Evolutionary conservation across 1,284 basidiomycete species (phyloP).

Genomic region (Tylopilus sp.): DNA sequence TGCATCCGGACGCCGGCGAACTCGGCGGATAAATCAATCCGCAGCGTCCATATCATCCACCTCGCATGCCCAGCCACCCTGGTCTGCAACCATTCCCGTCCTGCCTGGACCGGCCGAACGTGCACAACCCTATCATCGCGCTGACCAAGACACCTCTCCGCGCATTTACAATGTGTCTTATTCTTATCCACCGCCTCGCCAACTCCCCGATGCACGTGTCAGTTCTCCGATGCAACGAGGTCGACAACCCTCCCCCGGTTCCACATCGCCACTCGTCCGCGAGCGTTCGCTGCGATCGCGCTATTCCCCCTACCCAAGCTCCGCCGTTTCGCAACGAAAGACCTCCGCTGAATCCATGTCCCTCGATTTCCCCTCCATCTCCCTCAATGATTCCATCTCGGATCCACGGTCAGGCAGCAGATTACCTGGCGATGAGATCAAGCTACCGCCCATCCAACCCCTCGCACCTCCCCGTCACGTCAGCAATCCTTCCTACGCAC

Average conservation of each 20-base stretch:
- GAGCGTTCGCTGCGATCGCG: constrained; percentile 33
- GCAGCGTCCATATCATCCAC: constrained; percentile 24
- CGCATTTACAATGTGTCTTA: constrained; percentile 27
- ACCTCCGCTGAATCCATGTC: constrained; percentile 34
- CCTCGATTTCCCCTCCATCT: constrained; percentile 43
- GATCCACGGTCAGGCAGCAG: constrained; percentile 21
- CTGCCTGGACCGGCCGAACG: constrained; percentile 25
- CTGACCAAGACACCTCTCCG: constrained; percentile 26
- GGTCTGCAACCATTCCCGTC: constrained; percentile 28
- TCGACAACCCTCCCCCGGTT: constrained; percentile 25
- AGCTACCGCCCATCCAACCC: constrained; percentile 51
- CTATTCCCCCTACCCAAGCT: constrained; percentile 43
- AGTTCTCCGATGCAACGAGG: constrained; percentile 28
- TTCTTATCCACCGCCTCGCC: constrained; percentile 30
- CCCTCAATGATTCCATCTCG: constrained; percentile 27
- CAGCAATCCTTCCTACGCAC: constrained; percentile 40
- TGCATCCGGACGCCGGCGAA: constrained; percentile 57
- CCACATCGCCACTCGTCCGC: constrained; percentile 31
- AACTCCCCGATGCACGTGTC: constrained; percentile 28
- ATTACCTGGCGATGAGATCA: constrained; percentile 40
- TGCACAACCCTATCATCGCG: constrained; percentile 22
- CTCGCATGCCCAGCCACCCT: constrained; percentile 26
- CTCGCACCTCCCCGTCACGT: constrained; percentile 32
- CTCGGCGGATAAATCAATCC: constrained; percentile 45
- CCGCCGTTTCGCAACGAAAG: constrained; percentile 28